Evolutionary conservation across 176 grass and related monocot genomes (phyloP), one percentile per base, ranked within the genome.

Genomic region (Triticum timopheevii): DNA sequence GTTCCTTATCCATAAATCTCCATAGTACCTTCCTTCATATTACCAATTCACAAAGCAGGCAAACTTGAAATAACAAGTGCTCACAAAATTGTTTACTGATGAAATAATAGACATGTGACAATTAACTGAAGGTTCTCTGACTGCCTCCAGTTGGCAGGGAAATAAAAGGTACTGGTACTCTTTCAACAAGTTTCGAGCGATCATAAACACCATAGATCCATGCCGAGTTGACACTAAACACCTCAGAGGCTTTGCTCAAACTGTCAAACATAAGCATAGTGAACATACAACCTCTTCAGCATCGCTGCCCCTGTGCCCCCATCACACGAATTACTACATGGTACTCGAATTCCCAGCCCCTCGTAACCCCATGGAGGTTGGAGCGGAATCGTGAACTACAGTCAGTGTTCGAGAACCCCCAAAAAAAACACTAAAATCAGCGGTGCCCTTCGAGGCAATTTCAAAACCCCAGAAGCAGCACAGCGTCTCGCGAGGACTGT

Each of bases 1-100:
- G 42, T 78, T 88, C 34, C 63, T 16, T 35, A n/a, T 36, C 22
- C 74, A 24, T 25, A 49, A 31, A 59, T 47, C 9, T 47, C 56
- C 66, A 84, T 54, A 73, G 31, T 10, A 64, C 24, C 74, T 64
- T 63, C 28, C 63, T 71, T 83, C 20, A 24, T 45, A 59, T 34
- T 31, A 84, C 54, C 27, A 80, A 79, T 85, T 80, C 82, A 80
- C 11, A 65, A 30, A 64, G 30, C 23, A 30, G 59, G 50, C 56
- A 63, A 79, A 73, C 56, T 75, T 74, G 69, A 49, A 80, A 66
- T 17, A 67, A 13, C 86, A 89, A 34, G 23, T 15, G 74, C 12
- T 38, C 82, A 34, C n/a, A 73, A 9, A 82, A 33, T 36, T 42
- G 23, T 77, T 61, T 40, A 6, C 71, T 24, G 81, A 76, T 82